phyloP scores from a whole-genome alignment of 768 basidiomycete species.

The Pulveroboletus ravenelii region DNA sequence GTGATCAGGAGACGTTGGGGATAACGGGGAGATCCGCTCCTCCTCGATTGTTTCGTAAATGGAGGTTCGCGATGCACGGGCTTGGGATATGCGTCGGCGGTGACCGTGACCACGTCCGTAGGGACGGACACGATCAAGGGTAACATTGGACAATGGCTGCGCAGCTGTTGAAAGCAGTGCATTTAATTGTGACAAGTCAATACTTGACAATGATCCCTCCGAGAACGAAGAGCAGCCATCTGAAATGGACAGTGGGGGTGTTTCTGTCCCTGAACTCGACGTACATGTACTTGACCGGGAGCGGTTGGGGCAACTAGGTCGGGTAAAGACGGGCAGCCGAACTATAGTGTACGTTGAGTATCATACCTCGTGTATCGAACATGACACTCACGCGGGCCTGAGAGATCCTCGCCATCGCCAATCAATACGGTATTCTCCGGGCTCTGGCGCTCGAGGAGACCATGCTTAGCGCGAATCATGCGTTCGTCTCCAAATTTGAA shows the following conservation, averaged over 20 bases:
- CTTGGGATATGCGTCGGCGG: conserved; percentile 63
- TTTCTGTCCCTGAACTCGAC: conserved; percentile 61
- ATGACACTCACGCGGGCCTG: conserved; percentile 44
- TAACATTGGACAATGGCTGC: conserved; percentile 42
- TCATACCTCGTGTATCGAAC: neutral
- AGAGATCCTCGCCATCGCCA: conserved; percentile 61
- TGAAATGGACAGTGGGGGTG: conserved; percentile 64
- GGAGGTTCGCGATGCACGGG: conserved; percentile 58
- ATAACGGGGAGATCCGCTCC: conserved; percentile 42
- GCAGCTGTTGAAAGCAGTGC: conserved; percentile 51
- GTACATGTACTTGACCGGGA: conserved; percentile 71
- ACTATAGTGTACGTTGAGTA: conserved; percentile 28
- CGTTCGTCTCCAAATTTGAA: conserved; percentile 61
- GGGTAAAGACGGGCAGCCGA: conserved; percentile 55
- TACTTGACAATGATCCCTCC: conserved; percentile 72
- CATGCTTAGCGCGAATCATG: conserved; percentile 62
- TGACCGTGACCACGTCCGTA: conserved; percentile 62
- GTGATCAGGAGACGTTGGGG: conserved; percentile 25
- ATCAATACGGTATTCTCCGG: conserved; percentile 61
- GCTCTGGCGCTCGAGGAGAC: conserved; percentile 60
- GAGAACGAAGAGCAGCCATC: conserved; percentile 64
- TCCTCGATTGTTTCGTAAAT: conserved; percentile 81
- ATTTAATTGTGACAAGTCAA: conserved; percentile 64
- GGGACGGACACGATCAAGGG: conserved; percentile 36
- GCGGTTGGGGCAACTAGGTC: conserved; percentile 45